Evolutionary conservation across 768 basidiomycete genomes (phyloP).

Genomic region (Clitopilus passeckerianus): DNA sequence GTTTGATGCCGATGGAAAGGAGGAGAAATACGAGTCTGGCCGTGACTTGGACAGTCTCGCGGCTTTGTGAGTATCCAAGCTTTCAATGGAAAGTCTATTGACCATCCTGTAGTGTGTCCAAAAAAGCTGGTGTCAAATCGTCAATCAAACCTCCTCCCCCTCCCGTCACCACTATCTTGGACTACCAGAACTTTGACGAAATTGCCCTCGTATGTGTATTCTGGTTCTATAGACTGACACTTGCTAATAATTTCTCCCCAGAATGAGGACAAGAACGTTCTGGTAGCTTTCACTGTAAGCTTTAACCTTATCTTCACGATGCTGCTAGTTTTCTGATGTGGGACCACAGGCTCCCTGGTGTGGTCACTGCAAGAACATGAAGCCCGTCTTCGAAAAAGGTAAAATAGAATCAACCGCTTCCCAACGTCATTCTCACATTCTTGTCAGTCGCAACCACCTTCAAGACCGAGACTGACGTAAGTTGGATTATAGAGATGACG

Average conservation of each 20-base stretch:
- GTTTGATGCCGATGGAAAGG: conserved; percentile 70
- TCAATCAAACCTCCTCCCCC: conserved; percentile 83
- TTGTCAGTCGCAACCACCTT: conserved; percentile 69
- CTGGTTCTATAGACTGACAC: not conserved
- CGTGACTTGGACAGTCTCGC: conserved; percentile 78
- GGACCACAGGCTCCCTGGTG: conserved; percentile 68
- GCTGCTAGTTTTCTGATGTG: conserved; percentile 2
- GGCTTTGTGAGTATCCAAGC: conserved; percentile 52
- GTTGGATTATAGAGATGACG: conserved; percentile 12
- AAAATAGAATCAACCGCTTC: not conserved
- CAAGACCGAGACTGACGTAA: conserved; percentile 68
- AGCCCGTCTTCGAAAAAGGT: conserved; percentile 84
- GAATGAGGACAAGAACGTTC: conserved; percentile 72
- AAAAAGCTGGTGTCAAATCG: conserved; percentile 79
- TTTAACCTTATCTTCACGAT: conserved; percentile 2
- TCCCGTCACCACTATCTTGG: conserved; percentile 61
- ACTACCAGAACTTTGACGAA: conserved; percentile 69
- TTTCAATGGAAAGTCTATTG: not conserved
- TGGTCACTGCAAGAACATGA: conserved; percentile 91
- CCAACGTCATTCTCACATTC: not conserved
- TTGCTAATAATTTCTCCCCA: conserved; percentile 15
- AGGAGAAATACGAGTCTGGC: conserved; percentile 67
- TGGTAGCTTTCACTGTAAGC: conserved; percentile 77
- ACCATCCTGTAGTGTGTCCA: conserved; percentile 49
- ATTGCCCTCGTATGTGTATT: conserved; percentile 52